Conservation (phyloP, 495 filamentous ascomycete species). For the Trichoderma virens region DNA sequence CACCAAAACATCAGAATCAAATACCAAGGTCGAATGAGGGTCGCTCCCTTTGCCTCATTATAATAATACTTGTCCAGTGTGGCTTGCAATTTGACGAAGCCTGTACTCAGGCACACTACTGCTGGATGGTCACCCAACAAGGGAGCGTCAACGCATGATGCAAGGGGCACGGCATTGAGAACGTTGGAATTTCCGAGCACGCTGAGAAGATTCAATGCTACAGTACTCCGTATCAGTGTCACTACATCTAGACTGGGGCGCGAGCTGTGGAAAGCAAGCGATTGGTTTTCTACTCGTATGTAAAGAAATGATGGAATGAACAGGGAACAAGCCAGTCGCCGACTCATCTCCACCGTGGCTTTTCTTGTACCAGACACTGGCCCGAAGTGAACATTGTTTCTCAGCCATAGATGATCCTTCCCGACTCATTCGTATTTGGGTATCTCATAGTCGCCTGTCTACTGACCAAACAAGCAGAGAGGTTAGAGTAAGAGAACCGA, state of each 20-base stretch:
- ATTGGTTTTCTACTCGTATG: too few species aligned
- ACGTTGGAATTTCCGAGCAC: too few species aligned
- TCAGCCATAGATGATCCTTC: too few species aligned
- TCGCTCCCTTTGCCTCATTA: background rate
- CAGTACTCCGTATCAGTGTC: too few species aligned
- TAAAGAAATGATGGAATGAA: too few species aligned
- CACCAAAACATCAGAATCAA: background rate
- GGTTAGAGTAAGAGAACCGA: background rate
- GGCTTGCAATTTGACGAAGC: background rate
- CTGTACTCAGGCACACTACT: background rate
- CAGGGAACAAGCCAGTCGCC: too few species aligned
- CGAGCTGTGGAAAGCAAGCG: too few species aligned
- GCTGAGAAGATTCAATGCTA: too few species aligned
- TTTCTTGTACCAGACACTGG: too few species aligned
- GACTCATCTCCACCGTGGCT: too few species aligned
- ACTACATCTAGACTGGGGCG: too few species aligned
- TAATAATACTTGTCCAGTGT: background rate
- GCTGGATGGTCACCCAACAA: background rate
- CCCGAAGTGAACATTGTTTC: too few species aligned
- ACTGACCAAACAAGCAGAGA: background rate
- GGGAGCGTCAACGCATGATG: background rate
- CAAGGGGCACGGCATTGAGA: background rate
- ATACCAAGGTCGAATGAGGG: background rate
- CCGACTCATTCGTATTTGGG: background rate
- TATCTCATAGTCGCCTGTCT: background rate